phyloP scores from a whole-genome alignment of 2,329 filamentous ascomycete genomes.

The Apiospora kogelbergensis region DNA sequence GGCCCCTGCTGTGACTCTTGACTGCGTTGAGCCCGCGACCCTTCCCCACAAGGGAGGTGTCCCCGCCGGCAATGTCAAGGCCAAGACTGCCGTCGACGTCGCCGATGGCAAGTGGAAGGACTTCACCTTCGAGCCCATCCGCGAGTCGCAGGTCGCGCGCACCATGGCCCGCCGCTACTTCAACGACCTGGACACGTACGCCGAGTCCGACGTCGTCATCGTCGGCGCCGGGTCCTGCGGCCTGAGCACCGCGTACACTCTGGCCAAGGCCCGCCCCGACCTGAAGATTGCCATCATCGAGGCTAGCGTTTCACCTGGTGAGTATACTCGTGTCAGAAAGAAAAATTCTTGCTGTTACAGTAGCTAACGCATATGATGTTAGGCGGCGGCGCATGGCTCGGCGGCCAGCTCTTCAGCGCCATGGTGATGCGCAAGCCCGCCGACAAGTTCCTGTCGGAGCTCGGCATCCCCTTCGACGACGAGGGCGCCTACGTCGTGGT shows the following conservation, averaged over 20 bases:
- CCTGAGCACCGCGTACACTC: slow-evolving; percentile 78
- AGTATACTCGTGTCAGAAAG: slow-evolving; percentile 31
- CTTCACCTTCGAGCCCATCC: slow-evolving; percentile 83
- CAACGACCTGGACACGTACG: slow-evolving; percentile 81
- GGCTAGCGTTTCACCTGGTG: slow-evolving; percentile 73
- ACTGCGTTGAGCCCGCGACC: slow-evolving; percentile 52
- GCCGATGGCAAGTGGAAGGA: slow-evolving; percentile 77
- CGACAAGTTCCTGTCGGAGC: slow-evolving; percentile 76
- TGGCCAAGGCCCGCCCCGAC: slow-evolving; percentile 81
- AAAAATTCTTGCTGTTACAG: neutral
- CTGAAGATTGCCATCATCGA: slow-evolving; percentile 91
- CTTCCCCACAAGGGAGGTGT: slow-evolving; percentile 48
- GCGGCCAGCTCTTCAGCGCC: slow-evolving; percentile 89
- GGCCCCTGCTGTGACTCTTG: slow-evolving; percentile 75
- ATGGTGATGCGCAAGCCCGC: slow-evolving; percentile 96
- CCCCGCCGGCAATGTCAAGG: slow-evolving; percentile 41
- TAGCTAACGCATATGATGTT: slow-evolving; percentile 22
- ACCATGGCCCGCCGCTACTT: slow-evolving; percentile 96
- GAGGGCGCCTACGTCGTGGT: slow-evolving; percentile 88
- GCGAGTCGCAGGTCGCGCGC: slow-evolving; percentile 87
- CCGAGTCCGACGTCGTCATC: slow-evolving; percentile 92
- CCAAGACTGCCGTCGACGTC: slow-evolving; percentile 53
- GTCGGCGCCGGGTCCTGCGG: slow-evolving; percentile 88
- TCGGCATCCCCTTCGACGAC: slow-evolving; percentile 84
- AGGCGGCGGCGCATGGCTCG: slow-evolving; percentile 88